These are phyloP conservation scores for Echeveria elegans DNA, from an alignment of 164 flowering plant species.

Conservation along the genomic window DNA sequence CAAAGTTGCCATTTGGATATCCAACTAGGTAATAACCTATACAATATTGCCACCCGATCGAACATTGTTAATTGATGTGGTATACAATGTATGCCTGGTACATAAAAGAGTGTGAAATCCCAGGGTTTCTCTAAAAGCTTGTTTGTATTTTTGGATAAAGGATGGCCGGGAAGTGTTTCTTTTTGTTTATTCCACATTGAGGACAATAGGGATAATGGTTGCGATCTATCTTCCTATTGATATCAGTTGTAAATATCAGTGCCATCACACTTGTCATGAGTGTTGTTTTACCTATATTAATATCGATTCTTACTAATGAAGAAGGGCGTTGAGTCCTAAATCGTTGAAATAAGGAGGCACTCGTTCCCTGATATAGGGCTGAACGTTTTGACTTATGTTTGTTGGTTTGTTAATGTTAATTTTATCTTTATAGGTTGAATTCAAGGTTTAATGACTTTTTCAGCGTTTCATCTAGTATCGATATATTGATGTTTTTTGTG, in stretches of 20 bases:
- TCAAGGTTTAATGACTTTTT: too few relatives aligned
- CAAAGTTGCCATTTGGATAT: slow-evolving; percentile 84
- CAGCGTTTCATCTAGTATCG: too few relatives aligned
- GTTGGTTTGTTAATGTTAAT: background rate
- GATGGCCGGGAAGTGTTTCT: background rate
- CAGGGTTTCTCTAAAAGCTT: too few relatives aligned
- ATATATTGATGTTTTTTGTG: too few relatives aligned
- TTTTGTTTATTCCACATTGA: background rate
- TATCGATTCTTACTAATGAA: too few relatives aligned
- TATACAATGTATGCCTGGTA: too few relatives aligned
- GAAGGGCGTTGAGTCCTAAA: background rate
- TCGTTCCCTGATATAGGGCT: background rate
- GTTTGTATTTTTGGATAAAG: background rate
- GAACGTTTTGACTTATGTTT: too few relatives aligned
- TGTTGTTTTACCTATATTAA: background rate
- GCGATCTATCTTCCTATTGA: background rate
- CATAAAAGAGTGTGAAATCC: too few relatives aligned
- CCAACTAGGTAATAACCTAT: slow-evolving; percentile 63
- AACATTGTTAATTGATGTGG: too few relatives aligned
- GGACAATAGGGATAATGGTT: background rate
- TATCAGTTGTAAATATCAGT: background rate
- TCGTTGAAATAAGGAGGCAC: background rate
- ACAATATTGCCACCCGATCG: too few relatives aligned
- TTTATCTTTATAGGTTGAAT: too few relatives aligned
- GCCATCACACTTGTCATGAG: background rate